Percentiles rank a stretch among this genome's conserved stretches.
These are phyloP conservation scores for Axilococcus clingmanii DNA, from an alignment of 139 green algal genomes.

Conservation along the genomic window DNA sequence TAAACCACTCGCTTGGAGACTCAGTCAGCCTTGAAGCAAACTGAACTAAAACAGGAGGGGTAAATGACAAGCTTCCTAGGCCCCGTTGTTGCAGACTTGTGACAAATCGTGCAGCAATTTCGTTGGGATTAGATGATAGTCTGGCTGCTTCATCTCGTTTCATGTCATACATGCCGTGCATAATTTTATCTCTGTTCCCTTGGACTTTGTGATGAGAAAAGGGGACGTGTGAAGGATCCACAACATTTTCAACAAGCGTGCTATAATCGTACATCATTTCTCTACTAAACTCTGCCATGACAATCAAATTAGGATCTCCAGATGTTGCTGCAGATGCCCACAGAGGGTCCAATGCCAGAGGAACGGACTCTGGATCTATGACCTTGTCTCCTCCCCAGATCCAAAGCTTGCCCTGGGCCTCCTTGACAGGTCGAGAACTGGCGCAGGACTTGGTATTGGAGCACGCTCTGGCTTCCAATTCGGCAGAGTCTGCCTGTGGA, in stretches of 20 bases:
- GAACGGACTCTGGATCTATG: neutral
- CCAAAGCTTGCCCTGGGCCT: slow-evolving; percentile 9
- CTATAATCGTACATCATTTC: slow-evolving; percentile 33
- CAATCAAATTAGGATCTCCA: neutral
- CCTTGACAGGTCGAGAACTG: neutral
- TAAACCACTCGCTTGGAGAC: neutral
- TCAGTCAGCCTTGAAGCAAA: too few relatives aligned
- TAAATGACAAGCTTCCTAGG: neutral
- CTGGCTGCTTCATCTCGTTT: neutral
- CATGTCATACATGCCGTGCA: slow-evolving; percentile 4
- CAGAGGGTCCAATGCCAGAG: neutral
- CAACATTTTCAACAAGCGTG: slow-evolving; percentile 52
- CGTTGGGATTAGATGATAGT: neutral
- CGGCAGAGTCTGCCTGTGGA: slow-evolving; percentile 5
- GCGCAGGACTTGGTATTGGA: slow-evolving; percentile 4
- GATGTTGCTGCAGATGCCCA: neutral
- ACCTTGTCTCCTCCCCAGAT: slow-evolving; percentile 7
- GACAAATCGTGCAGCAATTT: neutral
- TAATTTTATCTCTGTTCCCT: slow-evolving; percentile 8
- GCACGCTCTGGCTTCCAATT: neutral
- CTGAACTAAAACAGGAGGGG: neutral
- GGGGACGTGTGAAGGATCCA: slow-evolving; percentile 58
- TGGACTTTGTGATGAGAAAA: slow-evolving; percentile 53
- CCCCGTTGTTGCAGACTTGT: neutral
- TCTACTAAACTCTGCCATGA: slow-evolving; percentile 7